phyloP scores from a whole-genome alignment of 768 basidiomycete genomes.

The Tricholoma matsutake region DNA sequence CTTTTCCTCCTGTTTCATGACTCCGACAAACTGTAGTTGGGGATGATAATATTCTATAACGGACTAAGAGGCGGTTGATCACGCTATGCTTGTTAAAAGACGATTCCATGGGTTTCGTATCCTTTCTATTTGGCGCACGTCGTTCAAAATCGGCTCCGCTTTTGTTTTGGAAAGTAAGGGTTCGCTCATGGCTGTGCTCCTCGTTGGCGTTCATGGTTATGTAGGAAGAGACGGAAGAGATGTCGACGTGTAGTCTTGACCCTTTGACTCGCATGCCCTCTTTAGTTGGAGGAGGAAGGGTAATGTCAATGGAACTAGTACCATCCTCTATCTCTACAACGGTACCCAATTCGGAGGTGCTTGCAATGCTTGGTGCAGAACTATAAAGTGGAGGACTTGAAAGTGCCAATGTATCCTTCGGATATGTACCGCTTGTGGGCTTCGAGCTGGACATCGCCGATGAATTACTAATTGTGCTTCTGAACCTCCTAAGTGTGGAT shows the following conservation, averaged over 20 bases:
- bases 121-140: no score
- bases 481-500: not conserved
- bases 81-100: no score
- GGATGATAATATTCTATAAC: no score
- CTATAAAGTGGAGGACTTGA: conserved; percentile 2
- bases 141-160: not conserved
- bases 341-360: conserved; percentile 5
- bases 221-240: not conserved
- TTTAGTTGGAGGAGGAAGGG: not conserved
- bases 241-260: not conserved
- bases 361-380: not conserved
- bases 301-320: not conserved
- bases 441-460: not conserved
- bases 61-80: no score
- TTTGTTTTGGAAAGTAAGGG: not conserved
- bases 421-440: conserved; percentile 3
- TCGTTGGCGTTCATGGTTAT: not conserved
- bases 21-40: no score
- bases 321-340: not conserved
- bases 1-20: no score
- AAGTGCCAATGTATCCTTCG: conserved; percentile 4
- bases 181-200: not conserved
- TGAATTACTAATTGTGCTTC: not conserved
- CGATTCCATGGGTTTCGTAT: no score
- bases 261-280: not conserved